Evolutionary conservation across 345 rosid species (phyloP).

Genomic region (Populus alba): DNA sequence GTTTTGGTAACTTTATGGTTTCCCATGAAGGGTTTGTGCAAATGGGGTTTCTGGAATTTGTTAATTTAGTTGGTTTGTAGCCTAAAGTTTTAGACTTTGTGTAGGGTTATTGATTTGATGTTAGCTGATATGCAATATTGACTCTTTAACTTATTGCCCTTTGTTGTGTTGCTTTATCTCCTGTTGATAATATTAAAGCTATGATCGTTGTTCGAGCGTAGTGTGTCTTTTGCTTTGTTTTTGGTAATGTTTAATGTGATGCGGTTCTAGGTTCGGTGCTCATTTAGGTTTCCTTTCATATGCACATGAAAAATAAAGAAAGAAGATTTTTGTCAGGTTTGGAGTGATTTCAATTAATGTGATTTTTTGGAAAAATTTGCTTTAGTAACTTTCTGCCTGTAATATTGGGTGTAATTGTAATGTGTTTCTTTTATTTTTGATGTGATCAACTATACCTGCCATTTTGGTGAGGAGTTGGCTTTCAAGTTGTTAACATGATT

Average conservation of each 20-base stretch:
- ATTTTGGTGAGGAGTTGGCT: neutral
- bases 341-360: neutral
- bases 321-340: neutral
- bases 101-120: neutral
- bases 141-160: slow-evolving; percentile 1
- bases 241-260: neutral
- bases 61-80: neutral
- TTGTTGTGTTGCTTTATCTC: neutral
- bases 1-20: slow-evolving; percentile 7
- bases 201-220: neutral
- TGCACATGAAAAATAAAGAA: neutral
- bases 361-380: neutral
- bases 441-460: neutral
- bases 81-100: neutral
- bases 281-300: neutral
- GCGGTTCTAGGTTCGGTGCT: neutral
- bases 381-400: neutral
- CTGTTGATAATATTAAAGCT: neutral
- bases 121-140: neutral
- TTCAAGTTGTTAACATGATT: neutral
- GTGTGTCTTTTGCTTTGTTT: neutral
- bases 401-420: neutral
- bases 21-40: neutral
- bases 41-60: slow-evolving; percentile 15
- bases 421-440: neutral